These are phyloP conservation scores for Urochloa ruziziensis DNA, from an alignment of 176 grass and related monocot species.

Conservation along the genomic window DNA sequence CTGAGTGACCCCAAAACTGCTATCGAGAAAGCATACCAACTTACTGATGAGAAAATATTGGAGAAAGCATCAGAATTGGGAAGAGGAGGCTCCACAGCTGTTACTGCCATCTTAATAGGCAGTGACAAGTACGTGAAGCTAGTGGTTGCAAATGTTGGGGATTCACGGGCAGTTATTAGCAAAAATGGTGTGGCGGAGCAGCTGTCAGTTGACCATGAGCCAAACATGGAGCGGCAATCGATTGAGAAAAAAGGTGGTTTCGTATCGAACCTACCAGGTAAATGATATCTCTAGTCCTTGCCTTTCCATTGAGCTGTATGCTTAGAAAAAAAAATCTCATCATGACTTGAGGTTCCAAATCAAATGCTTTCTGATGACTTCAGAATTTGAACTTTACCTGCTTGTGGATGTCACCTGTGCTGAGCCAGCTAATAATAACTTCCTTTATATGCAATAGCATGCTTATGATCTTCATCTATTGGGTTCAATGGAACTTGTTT, in stretches of 20 bases:
- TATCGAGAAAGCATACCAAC: conserved; percentile 79
- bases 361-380: background rate
- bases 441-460: background rate
- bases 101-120: conserved; percentile 87
- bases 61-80: conserved; percentile 76
- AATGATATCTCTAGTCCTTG: background rate
- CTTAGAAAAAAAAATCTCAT: conserved; percentile 10
- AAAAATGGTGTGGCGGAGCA: conserved; percentile 72
- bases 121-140: conserved; percentile 55
- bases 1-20: conserved; percentile 65
- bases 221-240: conserved; percentile 51
- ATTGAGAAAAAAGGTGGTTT: conserved; percentile 93
- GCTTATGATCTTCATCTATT: background rate
- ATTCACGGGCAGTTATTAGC: conserved; percentile 88
- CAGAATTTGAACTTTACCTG: background rate
- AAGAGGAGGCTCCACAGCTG: conserved; percentile 92
- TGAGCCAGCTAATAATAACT: background rate
- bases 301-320: background rate
- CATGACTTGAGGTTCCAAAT: background rate
- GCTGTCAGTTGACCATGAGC: conserved; percentile 91
- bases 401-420: background rate
- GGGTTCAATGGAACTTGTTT: conserved; percentile 13
- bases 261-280: conserved; percentile 93
- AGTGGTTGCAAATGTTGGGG: conserved; percentile 90
- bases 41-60: conserved; percentile 85